Conservation (phyloP, 2,329 filamentous ascomycete genomes). For the Alternaria tenuissima region DNA sequence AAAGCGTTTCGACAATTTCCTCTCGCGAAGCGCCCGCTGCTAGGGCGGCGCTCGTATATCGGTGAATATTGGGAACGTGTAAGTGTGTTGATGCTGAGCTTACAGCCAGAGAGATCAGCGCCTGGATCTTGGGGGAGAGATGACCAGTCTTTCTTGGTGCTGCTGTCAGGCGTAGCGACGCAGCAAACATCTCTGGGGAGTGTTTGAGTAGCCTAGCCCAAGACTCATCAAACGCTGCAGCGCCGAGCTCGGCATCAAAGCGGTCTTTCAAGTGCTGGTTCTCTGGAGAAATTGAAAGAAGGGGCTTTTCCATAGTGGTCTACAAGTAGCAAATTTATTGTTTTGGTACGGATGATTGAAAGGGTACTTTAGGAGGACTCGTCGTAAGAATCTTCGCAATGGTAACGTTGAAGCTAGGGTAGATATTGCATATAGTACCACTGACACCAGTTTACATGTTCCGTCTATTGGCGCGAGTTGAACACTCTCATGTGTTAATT, state of each 20-base stretch:
- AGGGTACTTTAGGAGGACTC: not conserved
- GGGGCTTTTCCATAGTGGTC: conserved; percentile 19
- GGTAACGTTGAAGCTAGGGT: not conserved
- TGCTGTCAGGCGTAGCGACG: conserved; percentile 34
- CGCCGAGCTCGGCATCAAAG: conserved; percentile 35
- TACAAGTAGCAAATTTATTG: too few species aligned
- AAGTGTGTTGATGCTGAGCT: conserved; percentile 57
- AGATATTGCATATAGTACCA: not conserved
- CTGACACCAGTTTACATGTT: not conserved
- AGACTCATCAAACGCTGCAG: conserved; percentile 33
- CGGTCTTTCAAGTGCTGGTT: conserved; percentile 34
- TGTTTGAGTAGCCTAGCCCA: conserved; percentile 40
- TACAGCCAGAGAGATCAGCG: conserved; percentile 56
- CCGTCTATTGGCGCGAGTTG: not conserved
- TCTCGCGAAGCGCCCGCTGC: conserved; percentile 51
- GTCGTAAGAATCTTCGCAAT: too few species aligned
- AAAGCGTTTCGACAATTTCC: conserved; percentile 59
- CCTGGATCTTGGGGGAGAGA: conserved; percentile 54
- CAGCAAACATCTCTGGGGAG: conserved; percentile 42
- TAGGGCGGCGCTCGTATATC: conserved; percentile 53
- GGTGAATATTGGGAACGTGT: conserved; percentile 54
- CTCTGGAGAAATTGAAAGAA: conserved; percentile 28
- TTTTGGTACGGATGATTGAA: not conserved
- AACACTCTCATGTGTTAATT: not conserved
- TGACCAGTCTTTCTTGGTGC: conserved; percentile 44